These are phyloP conservation scores for Gossypium herbaceum DNA, from an alignment of 345 rosid species.

Conservation along the genomic window DNA sequence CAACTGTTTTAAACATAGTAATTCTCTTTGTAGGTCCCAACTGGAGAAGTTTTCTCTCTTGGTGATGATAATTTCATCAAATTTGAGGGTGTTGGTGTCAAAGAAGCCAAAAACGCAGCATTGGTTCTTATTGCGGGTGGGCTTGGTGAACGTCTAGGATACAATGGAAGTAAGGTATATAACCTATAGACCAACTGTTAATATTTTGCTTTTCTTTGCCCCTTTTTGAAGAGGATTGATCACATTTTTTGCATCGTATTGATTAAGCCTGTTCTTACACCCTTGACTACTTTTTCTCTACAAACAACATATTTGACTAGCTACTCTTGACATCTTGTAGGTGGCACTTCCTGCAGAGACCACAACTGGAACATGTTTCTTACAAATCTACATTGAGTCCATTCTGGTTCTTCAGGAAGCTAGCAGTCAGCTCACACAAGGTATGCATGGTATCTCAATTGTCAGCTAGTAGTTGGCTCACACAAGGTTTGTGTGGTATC, in stretches of 20 bases:
- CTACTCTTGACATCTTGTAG: conserved; percentile 34
- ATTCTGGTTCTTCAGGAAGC: conserved; percentile 90
- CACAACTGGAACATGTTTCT: conserved; percentile 80
- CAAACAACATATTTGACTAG: conserved; percentile 4
- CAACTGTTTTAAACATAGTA: conserved; percentile 29
- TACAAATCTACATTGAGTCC: conserved; percentile 73
- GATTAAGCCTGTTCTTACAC: not conserved
- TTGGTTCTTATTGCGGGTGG: conserved; percentile 93
- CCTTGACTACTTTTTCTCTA: conserved; percentile 9
- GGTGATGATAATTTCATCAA: conserved; percentile 65
- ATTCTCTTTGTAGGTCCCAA: conserved; percentile 31
- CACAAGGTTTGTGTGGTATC: conserved; percentile 46
- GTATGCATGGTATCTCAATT: conserved; percentile 26
- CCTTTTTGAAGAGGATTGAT: not conserved
- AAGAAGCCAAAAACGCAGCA: conserved; percentile 74
- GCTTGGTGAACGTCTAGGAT: conserved; percentile 97
- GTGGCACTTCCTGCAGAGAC: conserved; percentile 96
- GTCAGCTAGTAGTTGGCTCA: conserved; percentile 45
- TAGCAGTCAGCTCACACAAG: conserved; percentile 55
- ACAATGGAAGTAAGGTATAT: conserved; percentile 70
- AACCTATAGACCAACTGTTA: not conserved
- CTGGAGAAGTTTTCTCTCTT: conserved; percentile 65
- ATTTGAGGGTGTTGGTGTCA: conserved; percentile 67
- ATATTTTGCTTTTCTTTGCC: not conserved
- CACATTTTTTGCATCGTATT: not conserved